Base-by-base conservation (phyloP, 441 rosid species). In the Pelargonium myrrhifolium region DNA sequence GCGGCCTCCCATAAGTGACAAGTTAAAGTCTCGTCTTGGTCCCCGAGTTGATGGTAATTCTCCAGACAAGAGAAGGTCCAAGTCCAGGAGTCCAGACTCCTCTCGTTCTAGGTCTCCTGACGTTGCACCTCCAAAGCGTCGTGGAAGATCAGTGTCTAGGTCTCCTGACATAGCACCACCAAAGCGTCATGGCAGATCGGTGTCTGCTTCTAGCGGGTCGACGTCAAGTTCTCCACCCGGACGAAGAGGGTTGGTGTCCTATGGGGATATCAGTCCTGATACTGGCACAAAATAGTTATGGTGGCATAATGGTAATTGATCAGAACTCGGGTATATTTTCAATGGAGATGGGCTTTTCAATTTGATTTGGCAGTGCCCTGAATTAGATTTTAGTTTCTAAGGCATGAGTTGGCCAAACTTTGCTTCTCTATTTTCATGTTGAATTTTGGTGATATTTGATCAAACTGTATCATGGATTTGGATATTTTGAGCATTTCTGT, bases 1-100 rank as follows among this genome's bases (percentile, higher is more conserved):
- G 78, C 88, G 79, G 63, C 78, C 81, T 60, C 74, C 82, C 68
- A 78, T 91, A 10, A 89, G 92, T 18, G 82, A 88, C 75, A 86
- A 81, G 65, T 76, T 94, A 74, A 91, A 81, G 80, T 84, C 91
- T 9, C 96, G 96, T 68, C 83, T 91, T 1, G 94, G 97, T 74
- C 87, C 91, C 65, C 75, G 77, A 42, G 61, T 68, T 11, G 75
- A 75, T 68, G 80, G 70, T 31, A 70, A 59, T 65, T 75, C 87
- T 35, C 85, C 84, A n/a, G 21, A 58, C 74, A 72, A 65, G 73
- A 72, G 68, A 68, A 77, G 83, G 68, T 81, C 83, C 21, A 55
- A 74, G 66, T 82, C 87, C 11, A 73, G 70, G 74, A 76, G 86
- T 64, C 71, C 21, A 14, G 74, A 68, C 26, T 78, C 82, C 14